These are phyloP conservation scores for Lactarius deliciosus DNA, from an alignment of 768 basidiomycete genomes.

Conservation along the genomic window DNA sequence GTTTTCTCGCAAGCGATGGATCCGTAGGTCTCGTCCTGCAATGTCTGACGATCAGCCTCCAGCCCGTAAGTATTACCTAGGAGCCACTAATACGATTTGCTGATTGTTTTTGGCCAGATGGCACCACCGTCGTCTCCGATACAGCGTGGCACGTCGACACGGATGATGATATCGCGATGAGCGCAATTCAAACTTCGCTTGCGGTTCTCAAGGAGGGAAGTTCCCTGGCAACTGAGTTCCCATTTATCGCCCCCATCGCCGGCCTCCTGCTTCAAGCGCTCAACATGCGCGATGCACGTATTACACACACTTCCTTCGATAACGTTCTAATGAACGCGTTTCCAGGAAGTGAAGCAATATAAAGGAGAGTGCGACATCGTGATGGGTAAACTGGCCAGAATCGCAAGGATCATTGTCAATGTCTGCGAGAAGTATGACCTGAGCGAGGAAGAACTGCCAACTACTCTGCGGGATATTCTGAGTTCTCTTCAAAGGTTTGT, in stretches of 20 bases:
- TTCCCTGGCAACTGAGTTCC: not conserved
- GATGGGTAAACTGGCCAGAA: not conserved
- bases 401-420: not conserved
- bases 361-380: not conserved
- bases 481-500: not conserved
- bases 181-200: not conserved
- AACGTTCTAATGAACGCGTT: not conserved
- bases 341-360: not conserved
- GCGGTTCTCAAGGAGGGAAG: not conserved
- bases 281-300: not conserved
- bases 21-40: not conserved
- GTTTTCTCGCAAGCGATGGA: not conserved
- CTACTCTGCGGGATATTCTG: not conserved
- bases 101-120: not conserved
- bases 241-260: not conserved
- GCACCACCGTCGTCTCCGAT: not conserved
- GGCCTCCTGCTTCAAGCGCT: not conserved
- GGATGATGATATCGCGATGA: not conserved
- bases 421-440: not conserved
- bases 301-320: not conserved
- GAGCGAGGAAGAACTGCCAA: not conserved
- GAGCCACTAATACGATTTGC: not conserved
- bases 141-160: not conserved
- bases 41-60: not conserved
- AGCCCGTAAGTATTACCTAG: not conserved